Conservation (phyloP, 2,329 filamentous ascomycete genomes). For the Dendrostoma leiphaemia region DNA sequence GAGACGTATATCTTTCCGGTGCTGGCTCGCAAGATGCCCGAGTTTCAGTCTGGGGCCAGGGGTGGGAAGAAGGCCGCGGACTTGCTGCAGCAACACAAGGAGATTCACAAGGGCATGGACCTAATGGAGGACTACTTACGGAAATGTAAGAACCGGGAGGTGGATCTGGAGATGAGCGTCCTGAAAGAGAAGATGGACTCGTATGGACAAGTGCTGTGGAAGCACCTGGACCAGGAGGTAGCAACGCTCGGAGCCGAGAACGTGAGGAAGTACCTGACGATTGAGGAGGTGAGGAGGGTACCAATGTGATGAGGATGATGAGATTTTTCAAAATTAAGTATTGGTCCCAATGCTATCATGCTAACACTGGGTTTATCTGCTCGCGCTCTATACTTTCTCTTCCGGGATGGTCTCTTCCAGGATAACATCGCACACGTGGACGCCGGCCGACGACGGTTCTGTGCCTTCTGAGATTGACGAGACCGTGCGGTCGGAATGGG, state of each 20-base stretch:
- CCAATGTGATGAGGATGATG: conserved; percentile 52
- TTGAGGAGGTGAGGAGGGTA: conserved; percentile 70
- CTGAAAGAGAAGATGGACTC: conserved; percentile 71
- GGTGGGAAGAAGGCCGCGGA: conserved; percentile 32
- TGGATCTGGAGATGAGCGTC: conserved; percentile 52
- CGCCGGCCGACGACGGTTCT: too few relatives aligned
- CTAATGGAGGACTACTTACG: conserved; percentile 64
- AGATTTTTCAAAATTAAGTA: neutral
- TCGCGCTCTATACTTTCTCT: neutral
- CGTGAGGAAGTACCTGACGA: conserved; percentile 80
- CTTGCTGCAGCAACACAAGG: conserved; percentile 70
- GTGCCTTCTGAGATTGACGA: too few relatives aligned
- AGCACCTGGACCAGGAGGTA: conserved; percentile 83
- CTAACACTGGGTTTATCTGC: neutral
- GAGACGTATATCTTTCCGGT: conserved; percentile 78
- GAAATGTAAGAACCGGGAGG: conserved; percentile 61
- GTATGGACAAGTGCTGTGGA: conserved; percentile 78
- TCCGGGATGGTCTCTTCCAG: neutral
- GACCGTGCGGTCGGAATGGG: too few relatives aligned
- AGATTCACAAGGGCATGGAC: conserved; percentile 77
- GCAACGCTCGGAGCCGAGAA: conserved; percentile 76
- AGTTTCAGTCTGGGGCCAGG: conserved; percentile 52
- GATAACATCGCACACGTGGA: too few relatives aligned
- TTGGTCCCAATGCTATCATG: neutral
- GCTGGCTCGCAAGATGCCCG: conserved; percentile 74